A percentile compares a stretch with the other conserved stretches of the same genome.
Evolutionary conservation across 1,284 basidiomycete genomes (phyloP).

Genomic region (Apiotrichum sp.): DNA sequence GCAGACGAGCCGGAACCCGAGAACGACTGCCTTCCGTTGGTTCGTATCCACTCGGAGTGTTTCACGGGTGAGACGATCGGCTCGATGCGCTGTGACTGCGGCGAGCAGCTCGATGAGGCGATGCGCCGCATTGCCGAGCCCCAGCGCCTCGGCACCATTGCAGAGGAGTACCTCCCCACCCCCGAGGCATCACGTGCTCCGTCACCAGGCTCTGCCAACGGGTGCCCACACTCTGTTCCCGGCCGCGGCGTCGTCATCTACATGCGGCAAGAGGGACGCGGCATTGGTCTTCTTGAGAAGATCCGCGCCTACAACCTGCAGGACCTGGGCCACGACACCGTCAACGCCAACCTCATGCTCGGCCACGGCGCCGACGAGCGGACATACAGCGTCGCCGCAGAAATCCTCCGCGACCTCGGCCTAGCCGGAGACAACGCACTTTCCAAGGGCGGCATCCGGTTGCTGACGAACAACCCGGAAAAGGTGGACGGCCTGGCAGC

Average conservation of each 20-base stretch:
- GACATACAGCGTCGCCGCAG: slow-evolving; percentile 83
- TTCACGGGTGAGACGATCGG: slow-evolving; percentile 98
- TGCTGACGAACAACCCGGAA: slow-evolving; percentile 97
- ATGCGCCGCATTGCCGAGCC: slow-evolving; percentile 82
- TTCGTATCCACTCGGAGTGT: slow-evolving; percentile 96
- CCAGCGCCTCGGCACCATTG: slow-evolving; percentile 44
- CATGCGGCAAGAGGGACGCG: slow-evolving; percentile 96
- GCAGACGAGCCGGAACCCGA: slow-evolving; percentile 8
- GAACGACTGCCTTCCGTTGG: slow-evolving; percentile 59
- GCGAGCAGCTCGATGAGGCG: slow-evolving; percentile 96
- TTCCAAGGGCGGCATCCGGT: slow-evolving; percentile 61
- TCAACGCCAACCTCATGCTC: slow-evolving; percentile 91
- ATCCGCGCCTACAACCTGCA: slow-evolving; percentile 97
- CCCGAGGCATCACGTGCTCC: slow-evolving; percentile 37
- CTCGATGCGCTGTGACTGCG: slow-evolving; percentile 98
- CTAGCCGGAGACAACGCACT: slow-evolving; percentile 55
- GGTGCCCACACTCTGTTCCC: slow-evolving; percentile 43
- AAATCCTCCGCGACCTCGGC: slow-evolving; percentile 82
- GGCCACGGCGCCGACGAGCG: slow-evolving; percentile 93
- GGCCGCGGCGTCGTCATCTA: slow-evolving; percentile 94
- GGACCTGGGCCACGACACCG: slow-evolving; percentile 96
- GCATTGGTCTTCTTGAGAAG: slow-evolving; percentile 93
- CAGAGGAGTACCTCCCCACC: slow-evolving; percentile 33
- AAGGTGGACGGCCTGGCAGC: slow-evolving; percentile 82
- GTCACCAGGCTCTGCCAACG: slow-evolving; percentile 12